phyloP scores from a whole-genome alignment of 306 rosid genomes.

The Vigna nakashimae region DNA sequence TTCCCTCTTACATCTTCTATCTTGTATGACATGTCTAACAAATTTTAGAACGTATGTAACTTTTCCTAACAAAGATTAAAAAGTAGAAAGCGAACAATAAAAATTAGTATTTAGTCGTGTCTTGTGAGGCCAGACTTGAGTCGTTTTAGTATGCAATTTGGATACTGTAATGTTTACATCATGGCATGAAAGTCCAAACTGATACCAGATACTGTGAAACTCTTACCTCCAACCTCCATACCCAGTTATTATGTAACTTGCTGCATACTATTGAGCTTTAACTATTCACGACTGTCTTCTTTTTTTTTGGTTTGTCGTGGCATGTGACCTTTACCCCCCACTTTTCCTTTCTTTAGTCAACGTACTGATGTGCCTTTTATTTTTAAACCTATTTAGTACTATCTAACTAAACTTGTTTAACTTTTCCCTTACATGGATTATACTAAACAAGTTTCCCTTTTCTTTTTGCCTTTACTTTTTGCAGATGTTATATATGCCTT shows the following conservation, averaged over 20 bases:
- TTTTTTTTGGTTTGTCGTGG: not conserved
- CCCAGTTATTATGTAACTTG: not conserved
- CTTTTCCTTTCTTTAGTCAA: conserved; percentile 1
- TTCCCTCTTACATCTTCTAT: conserved; percentile 1
- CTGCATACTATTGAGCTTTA: not conserved
- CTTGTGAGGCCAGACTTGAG: conserved; percentile 7
- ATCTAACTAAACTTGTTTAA: conserved; percentile 15
- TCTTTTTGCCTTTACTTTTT: conserved; percentile 10
- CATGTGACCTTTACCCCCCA: not conserved
- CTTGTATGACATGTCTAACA: not conserved
- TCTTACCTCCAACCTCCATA: not conserved
- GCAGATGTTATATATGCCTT: conserved; percentile 98
- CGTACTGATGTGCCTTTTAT: not conserved
- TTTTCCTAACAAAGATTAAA: not conserved
- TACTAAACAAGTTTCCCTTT: not conserved
- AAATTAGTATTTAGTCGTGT: conserved; percentile 7
- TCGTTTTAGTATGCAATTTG: conserved; percentile 9
- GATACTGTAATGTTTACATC: conserved; percentile 15
- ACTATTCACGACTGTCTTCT: conserved; percentile 3
- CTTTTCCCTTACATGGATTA: conserved; percentile 2
- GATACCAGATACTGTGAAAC: not conserved
- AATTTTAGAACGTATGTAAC: not conserved
- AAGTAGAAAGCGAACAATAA: not conserved
- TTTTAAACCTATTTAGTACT: not conserved
- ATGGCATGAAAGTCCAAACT: not conserved